phyloP scores from a whole-genome alignment of 2,329 filamentous ascomycete species.

The Penicillium corylophilum region DNA sequence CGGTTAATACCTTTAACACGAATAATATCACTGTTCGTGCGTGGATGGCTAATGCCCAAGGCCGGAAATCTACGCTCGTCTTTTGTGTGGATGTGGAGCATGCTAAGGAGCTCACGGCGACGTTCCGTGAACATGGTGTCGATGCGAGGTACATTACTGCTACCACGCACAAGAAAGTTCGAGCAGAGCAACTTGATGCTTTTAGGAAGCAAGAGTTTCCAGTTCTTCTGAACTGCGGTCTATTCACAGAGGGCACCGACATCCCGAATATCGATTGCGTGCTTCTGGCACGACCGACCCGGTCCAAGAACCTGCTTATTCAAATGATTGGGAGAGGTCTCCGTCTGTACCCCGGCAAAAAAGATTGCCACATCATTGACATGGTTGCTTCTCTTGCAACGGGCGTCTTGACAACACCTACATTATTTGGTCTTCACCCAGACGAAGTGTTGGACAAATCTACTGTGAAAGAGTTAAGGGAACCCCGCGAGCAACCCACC shows the following conservation, averaged over 20 bases:
- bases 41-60: constrained; percentile 75
- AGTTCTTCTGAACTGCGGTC: constrained; percentile 88
- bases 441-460: constrained; percentile 70
- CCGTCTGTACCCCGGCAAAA: constrained; percentile 75
- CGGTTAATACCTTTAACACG: constrained; percentile 75
- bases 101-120: constrained; percentile 69
- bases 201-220: constrained; percentile 78
- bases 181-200: constrained; percentile 68
- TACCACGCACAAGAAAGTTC: constrained; percentile 67
- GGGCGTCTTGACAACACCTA: constrained; percentile 86
- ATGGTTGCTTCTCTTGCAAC: constrained; percentile 84
- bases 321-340: constrained; percentile 98
- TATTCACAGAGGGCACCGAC: constrained; percentile 96
- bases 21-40: constrained; percentile 84
- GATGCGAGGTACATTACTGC: constrained; percentile 87
- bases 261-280: constrained; percentile 97
- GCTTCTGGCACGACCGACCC: constrained; percentile 80
- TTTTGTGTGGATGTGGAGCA: constrained; percentile 93
- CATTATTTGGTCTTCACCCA: constrained; percentile 88
- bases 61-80: constrained; percentile 79
- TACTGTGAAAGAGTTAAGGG: constrained; percentile 60
- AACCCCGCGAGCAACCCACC: constrained; percentile 42
- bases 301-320: constrained; percentile 86
- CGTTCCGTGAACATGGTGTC: constrained; percentile 73
- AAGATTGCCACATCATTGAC: constrained; percentile 91